phyloP scores from a whole-genome alignment of 164 flowering plant species.

The Nymphaea colorata region DNA sequence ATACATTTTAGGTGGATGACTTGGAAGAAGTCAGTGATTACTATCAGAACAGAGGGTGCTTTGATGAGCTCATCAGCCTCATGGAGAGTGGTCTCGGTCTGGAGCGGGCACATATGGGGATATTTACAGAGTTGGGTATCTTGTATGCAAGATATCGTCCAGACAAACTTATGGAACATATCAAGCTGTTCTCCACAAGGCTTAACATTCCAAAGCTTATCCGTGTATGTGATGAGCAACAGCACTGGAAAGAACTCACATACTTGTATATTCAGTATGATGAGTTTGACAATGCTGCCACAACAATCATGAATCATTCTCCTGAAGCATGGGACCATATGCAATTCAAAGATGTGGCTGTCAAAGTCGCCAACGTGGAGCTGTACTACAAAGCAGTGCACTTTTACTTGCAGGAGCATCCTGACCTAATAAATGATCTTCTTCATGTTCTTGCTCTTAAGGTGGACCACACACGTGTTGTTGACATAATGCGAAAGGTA shows the following conservation, averaged over 20 bases:
- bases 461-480: conserved; percentile 92
- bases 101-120: conserved; percentile 99
- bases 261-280: conserved; percentile 92
- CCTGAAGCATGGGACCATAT: conserved; percentile 99
- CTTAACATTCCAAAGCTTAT: conserved; percentile 96
- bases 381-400: conserved; percentile 96
- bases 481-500: conserved; percentile 99
- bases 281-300: conserved; percentile 98
- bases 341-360: conserved; percentile 95
- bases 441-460: conserved; percentile 93
- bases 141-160: conserved; percentile 95
- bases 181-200: conserved; percentile 85
- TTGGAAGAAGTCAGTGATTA: conserved; percentile 96
- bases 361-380: conserved; percentile 96
- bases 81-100: conserved; percentile 99
- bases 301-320: conserved; percentile 96
- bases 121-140: conserved; percentile 96
- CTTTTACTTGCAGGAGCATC: conserved; percentile 97
- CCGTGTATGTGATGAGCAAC: conserved; percentile 96
- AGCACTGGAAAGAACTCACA: conserved; percentile 95
- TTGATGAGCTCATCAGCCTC: conserved; percentile 83
- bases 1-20: conserved; percentile 67
- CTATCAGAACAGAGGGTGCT: conserved; percentile 95
- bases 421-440: conserved; percentile 85
- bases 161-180: conserved; percentile 99